Evolutionary conservation across 345 rosid genomes (phyloP), one percentile per base, ranked within the genome.

Genomic region (Murraya koenigii): DNA sequence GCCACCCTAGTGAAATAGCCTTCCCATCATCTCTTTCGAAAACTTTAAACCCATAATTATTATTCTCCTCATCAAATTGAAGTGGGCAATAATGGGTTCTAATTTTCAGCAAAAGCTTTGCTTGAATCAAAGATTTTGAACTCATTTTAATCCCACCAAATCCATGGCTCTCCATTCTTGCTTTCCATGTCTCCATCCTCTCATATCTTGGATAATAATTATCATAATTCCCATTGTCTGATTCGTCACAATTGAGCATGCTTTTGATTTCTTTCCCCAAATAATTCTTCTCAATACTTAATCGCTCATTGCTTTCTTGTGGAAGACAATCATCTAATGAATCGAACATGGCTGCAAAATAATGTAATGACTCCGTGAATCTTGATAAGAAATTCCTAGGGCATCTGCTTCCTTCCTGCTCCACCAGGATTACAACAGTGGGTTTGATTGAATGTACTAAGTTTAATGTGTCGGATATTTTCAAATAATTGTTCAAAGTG

Each of bases 321-420:
- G 93, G 93, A 1, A 91, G 86, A 39, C 88, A 88, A 71, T 91
- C 91, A 15, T 91, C 93, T 54, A 91, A 68, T 0, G 95, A 91
- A 82, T 89, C 95, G 13, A 89, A 91, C 90, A 91, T 89, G 47
- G 95, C 95, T 0, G 93, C 90, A 25, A 84, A 88, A 60, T 87
- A 87, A 70, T 91, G 95, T 7, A 91, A 36, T 26, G 90, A 89
- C 58, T 89, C 95, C 89, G 87, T 89, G 81, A 91, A 89, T 75
- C 88, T 87, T 19, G 93, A 82, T 1, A 91, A 54, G 80, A 91
- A 91, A 61, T 76, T 86, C 74, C 78, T 69, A 0, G 89, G 80
- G 38, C 72, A 85, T 58, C 82, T 73, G 80, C 83, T 84, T 6
- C 90, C 89, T 69, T 89, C 89, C 76, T 84, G 93, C 80, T 91